These are phyloP conservation scores for Phaseolus lunatus DNA, from an alignment of 306 rosid species.

Conservation along the genomic window DNA sequence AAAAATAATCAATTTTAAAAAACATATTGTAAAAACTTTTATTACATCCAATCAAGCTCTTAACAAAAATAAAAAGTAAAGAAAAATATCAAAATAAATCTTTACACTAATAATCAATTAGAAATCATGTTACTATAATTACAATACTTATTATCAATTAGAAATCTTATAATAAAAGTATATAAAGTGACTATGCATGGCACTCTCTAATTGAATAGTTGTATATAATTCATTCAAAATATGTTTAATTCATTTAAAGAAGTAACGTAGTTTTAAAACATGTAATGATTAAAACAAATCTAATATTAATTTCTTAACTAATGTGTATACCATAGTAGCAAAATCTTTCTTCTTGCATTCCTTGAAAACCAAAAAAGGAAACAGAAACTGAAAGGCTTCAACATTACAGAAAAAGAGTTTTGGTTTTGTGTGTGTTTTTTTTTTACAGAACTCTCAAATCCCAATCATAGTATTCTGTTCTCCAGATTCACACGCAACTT, in stretches of 20 bases:
- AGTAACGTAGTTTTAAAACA: background rate
- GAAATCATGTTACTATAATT: too few species aligned
- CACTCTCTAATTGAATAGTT: too few species aligned
- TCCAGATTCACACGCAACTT: conserved; percentile 67
- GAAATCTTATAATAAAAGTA: too few species aligned
- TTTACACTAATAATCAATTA: too few species aligned
- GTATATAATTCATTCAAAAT: too few species aligned
- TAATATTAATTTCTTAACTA: background rate
- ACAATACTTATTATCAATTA: too few species aligned
- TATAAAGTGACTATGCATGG: too few species aligned
- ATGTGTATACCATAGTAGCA: background rate
- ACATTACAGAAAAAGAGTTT: background rate
- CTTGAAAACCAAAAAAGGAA: background rate
- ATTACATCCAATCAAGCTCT: too few species aligned
- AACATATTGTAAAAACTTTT: too few species aligned
- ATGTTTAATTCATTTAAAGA: background rate
- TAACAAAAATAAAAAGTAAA: too few species aligned
- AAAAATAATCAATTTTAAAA: too few species aligned
- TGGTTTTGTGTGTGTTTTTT: background rate
- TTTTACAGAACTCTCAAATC: background rate
- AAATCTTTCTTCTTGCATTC: background rate
- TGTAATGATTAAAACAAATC: background rate
- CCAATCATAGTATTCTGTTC: conserved; percentile 43
- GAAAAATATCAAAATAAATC: too few species aligned
- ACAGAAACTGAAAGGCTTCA: background rate